These are phyloP conservation scores for Cyclocybe aegerita DNA, from an alignment of 768 basidiomycete species.

Conservation along the genomic window DNA sequence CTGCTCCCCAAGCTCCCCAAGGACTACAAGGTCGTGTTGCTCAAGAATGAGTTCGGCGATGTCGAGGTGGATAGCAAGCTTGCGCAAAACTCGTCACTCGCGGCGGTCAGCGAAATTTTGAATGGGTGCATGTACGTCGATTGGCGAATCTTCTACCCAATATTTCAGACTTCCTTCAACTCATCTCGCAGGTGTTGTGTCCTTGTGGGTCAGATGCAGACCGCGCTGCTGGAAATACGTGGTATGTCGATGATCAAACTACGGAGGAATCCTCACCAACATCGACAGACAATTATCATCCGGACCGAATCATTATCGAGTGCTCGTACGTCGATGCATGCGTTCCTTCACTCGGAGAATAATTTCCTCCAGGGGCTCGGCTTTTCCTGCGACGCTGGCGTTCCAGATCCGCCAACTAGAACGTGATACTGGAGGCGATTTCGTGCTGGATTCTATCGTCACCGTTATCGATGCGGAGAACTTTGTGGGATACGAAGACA, in stretches of 20 bases:
- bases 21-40: slow-evolving; percentile 84
- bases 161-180: background rate
- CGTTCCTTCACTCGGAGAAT: background rate
- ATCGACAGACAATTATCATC: slow-evolving; percentile 68
- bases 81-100: slow-evolving; percentile 77
- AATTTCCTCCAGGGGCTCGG: slow-evolving; percentile 66
- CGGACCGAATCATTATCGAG: slow-evolving; percentile 94
- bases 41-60: slow-evolving; percentile 98
- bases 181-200: slow-evolving; percentile 76
- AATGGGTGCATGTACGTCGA: slow-evolving; percentile 89
- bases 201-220: slow-evolving; percentile 93
- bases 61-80: slow-evolving; percentile 93
- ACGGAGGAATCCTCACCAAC: background rate
- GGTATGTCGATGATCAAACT: slow-evolving; percentile 39
- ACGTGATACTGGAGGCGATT: slow-evolving; percentile 65
- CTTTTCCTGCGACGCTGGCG: slow-evolving; percentile 93
- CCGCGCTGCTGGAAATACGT: slow-evolving; percentile 83
- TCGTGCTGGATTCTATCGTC: slow-evolving; percentile 86
- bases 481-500: slow-evolving; percentile 91
- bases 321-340: slow-evolving; percentile 65
- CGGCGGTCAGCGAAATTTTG: slow-evolving; percentile 90
- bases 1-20: slow-evolving; percentile 79
- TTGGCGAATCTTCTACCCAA: background rate
- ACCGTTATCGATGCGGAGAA: slow-evolving; percentile 93
- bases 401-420: slow-evolving; percentile 93